A percentile compares a stretch with the other conserved stretches of the same genome.
Evolutionary conservation across 2,329 filamentous ascomycete species (phyloP).

Genomic region (Aspergillus sp.): DNA sequence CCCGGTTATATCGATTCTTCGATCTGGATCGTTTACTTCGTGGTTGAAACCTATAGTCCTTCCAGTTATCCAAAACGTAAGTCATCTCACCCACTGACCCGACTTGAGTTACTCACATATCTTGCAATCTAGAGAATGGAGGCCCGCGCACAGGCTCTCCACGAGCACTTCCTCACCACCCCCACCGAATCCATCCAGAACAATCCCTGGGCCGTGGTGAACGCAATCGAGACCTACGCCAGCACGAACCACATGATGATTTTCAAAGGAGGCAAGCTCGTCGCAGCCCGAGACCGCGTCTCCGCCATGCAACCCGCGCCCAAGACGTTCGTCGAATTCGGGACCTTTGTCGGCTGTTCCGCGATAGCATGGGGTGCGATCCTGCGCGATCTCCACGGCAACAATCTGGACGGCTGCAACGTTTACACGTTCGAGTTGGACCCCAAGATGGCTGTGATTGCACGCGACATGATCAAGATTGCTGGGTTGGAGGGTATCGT

Average conservation of each 20-base stretch:
- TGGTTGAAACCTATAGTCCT: too few species aligned
- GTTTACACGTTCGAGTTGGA: constrained; percentile 37
- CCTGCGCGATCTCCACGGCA: constrained; percentile 18
- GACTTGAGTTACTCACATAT: too few species aligned
- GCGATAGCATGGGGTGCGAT: constrained; percentile 28
- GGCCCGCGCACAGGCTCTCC: too few species aligned
- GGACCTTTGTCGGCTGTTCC: constrained; percentile 33
- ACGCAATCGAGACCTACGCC: constrained; percentile 29
- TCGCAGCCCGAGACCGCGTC: constrained; percentile 16
- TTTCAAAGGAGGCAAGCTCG: constrained; percentile 24
- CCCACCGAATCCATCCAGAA: constrained; percentile 7
- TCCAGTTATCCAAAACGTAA: too few species aligned
- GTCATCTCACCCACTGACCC: too few species aligned
- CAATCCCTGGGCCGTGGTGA: constrained; percentile 23
- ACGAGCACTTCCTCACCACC: too few species aligned
- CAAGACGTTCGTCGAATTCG: constrained; percentile 31
- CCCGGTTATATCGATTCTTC: too few species aligned
- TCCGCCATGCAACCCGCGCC: constrained; percentile 19
- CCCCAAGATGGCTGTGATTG: constrained; percentile 22
- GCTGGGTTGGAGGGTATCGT: constrained; percentile 30
- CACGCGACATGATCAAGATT: constrained; percentile 27
- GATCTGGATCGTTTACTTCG: too few species aligned
- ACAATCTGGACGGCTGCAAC: constrained; percentile 12
- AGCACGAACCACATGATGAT: constrained; percentile 27
- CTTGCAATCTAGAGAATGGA: too few species aligned